Base-by-base conservation (phyloP, 805 yeast genomes). In the Ogataea nakhonphanomensis region DNA sequence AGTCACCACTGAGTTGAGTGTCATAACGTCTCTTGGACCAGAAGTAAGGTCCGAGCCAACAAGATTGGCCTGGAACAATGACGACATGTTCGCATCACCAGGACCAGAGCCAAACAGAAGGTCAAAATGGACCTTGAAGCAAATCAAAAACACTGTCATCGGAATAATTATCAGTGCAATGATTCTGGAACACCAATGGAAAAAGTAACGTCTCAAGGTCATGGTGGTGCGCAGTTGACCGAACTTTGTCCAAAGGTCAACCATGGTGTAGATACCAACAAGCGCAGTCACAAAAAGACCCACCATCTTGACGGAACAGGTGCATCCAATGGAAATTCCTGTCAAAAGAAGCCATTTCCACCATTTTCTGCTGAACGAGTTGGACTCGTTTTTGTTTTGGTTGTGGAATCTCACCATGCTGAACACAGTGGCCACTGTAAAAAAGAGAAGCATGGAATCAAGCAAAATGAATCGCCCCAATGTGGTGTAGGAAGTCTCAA, bases 281-380 rank as follows among this genome's bases (percentile, higher is more conserved):
- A 89, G 67, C 12, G 88, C 64, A 42, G 95, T 91, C 45, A 87
- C 86, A 56, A 93, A 87, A 41, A 91, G 73, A 54, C 99, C 99
- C 43, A 93, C 98, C 96, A 90, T 88, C 66, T 93, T 93, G 43
- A 89, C 95, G 22, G 95, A 84, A 58, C 91, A 83, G 13, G 90
- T 84, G 62, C 93, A 85, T 30, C 99, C 98, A 55, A 93, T 79
- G 33, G 79, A 70, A 37, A 88, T 66, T 50, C 99, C 99, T 7
- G 95, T 84, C 43, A 84, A 66, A 17, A 83, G 53, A 37, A 93
- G 65, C 96, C 97, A 91, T 60, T 79, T 79, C 95, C 95, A 93
- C 97, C 99, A 91, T 57, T 78, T 74, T 55, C 80, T 69, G 9
- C 84, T 59, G 58, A 90, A 87, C 25, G 69, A 67, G 37, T 65